A percentile compares a stretch with the other conserved stretches of the same genome.
Conservation (phyloP, 1,284 basidiomycete species). For the Marasmius sp. region DNA sequence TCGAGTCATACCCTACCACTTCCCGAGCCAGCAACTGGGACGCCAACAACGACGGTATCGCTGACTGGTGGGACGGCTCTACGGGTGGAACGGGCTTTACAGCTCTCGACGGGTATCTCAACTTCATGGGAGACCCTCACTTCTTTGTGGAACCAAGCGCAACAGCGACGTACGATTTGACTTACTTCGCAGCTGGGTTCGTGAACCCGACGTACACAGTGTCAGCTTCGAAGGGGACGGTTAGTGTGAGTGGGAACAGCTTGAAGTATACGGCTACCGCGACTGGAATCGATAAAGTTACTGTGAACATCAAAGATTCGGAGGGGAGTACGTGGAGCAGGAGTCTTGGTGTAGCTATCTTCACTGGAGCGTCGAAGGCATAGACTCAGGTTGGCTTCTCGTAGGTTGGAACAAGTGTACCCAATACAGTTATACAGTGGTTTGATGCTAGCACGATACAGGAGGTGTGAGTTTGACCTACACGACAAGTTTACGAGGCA, state of each 20-base stretch:
- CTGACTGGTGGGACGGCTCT: slow-evolving; percentile 12
- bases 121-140: slow-evolving; percentile 10
- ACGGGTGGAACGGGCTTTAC: slow-evolving; percentile 3
- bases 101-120: slow-evolving; percentile 8
- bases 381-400: background rate
- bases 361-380: background rate
- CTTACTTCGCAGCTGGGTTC: background rate
- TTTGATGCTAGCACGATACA: too few relatives aligned
- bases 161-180: background rate
- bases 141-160: background rate
- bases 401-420: too few relatives aligned
- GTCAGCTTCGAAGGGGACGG: background rate
- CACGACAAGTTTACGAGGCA: too few relatives aligned
- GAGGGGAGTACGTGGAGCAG: slow-evolving; percentile 1
- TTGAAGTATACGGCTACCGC: background rate
- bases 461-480: too few relatives aligned
- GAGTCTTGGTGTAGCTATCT: background rate
- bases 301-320: background rate
- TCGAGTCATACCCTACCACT: slow-evolving; percentile 2
- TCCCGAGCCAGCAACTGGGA: background rate
- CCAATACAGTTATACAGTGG: too few relatives aligned
- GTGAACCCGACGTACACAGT: background rate
- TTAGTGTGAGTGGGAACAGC: background rate
- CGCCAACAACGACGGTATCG: slow-evolving; percentile 4
- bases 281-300: background rate